Conservation (phyloP, 495 filamentous ascomycete genomes). For the Neurospora terricola region DNA sequence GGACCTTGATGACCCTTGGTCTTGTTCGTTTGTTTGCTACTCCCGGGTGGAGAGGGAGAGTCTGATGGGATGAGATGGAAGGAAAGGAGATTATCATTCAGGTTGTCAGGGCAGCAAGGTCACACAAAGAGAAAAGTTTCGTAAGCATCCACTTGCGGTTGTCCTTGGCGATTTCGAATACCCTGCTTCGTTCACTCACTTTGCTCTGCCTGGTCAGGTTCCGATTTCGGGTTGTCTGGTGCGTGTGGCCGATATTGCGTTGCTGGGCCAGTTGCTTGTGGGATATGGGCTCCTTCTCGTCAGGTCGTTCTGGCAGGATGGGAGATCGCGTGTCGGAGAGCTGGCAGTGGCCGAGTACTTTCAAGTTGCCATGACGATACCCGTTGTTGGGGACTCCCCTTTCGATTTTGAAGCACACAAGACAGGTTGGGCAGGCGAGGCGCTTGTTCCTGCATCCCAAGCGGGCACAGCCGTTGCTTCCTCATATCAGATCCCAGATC, state of each 20-base stretch:
- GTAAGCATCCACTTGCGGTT: not conserved
- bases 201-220: not conserved
- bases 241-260: not conserved
- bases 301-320: not conserved
- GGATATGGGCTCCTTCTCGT: not conserved
- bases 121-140: not conserved
- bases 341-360: not conserved
- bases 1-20: not conserved
- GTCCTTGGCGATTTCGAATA: not conserved
- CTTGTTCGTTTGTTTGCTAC: not conserved
- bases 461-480: not conserved
- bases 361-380: not conserved
- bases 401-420: not conserved
- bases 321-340: not conserved
- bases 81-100: not conserved
- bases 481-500: not conserved
- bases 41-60: not conserved
- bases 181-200: not conserved
- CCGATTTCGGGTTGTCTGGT: not conserved
- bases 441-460: not conserved
- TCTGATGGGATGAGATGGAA: not conserved
- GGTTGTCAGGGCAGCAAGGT: not conserved
- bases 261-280: not conserved
- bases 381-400: not conserved
- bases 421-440: not conserved